These are phyloP conservation scores for Populus simonii DNA, from an alignment of 345 rosid species.

Conservation along the genomic window DNA sequence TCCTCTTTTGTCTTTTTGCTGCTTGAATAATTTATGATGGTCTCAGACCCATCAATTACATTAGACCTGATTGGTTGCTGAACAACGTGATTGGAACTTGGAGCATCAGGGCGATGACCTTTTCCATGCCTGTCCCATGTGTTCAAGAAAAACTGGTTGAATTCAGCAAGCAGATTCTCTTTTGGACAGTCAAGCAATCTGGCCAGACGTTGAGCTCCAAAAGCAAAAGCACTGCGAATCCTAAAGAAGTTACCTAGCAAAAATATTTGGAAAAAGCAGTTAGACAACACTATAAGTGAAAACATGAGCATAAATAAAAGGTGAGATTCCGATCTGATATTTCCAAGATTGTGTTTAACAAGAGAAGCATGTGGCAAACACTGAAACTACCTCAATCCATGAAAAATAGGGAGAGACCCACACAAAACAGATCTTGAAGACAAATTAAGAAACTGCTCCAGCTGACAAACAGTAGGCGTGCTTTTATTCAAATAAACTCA, in stretches of 20 bases:
- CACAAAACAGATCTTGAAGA: not conserved
- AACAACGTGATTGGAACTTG: constrained; percentile 46
- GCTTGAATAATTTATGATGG: constrained; percentile 35
- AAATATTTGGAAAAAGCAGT: not conserved
- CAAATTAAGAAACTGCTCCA: not conserved
- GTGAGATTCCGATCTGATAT: not conserved
- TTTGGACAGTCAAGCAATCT: constrained; percentile 24
- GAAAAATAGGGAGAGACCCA: not conserved
- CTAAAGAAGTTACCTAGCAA: constrained; percentile 12
- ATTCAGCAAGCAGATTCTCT: constrained; percentile 20
- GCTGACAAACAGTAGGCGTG: not conserved
- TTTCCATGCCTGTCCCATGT: constrained; percentile 25
- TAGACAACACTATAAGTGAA: not conserved
- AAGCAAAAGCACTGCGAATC: constrained; percentile 11
- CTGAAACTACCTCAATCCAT: not conserved
- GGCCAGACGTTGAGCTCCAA: constrained; percentile 12
- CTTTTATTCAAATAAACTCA: not conserved
- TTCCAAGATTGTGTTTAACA: not conserved
- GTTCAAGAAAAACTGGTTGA: constrained; percentile 27
- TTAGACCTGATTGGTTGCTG: constrained; percentile 42
- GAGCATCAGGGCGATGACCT: constrained; percentile 42
- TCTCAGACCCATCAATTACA: constrained; percentile 38
- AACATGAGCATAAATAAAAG: not conserved
- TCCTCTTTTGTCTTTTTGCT: constrained; percentile 26
- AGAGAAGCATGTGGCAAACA: not conserved